phyloP scores from a whole-genome alignment of 805 yeast genomes.

The Kodamaea sagamina region DNA sequence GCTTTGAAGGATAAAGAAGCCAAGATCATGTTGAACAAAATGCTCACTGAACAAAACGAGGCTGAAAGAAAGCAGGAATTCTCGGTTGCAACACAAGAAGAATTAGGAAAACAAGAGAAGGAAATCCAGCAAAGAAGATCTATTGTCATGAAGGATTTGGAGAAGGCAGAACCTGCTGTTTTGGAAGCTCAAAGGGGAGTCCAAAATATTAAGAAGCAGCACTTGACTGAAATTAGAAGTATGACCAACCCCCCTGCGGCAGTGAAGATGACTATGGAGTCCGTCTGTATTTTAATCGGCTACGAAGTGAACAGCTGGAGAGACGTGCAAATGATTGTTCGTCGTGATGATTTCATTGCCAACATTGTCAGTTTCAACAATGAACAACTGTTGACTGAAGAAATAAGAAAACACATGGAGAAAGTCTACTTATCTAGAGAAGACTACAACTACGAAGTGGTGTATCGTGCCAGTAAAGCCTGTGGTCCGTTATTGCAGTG shows the following conservation, averaged over 20 bases:
- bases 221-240: slow-evolving; percentile 83
- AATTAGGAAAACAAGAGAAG: slow-evolving; percentile 65
- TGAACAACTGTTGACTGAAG: slow-evolving; percentile 54
- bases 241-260: slow-evolving; percentile 91
- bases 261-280: slow-evolving; percentile 80
- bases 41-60: slow-evolving; percentile 85
- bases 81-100: slow-evolving; percentile 70
- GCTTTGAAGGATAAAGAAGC: slow-evolving; percentile 67
- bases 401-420: slow-evolving; percentile 59
- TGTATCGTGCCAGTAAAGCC: slow-evolving; percentile 88
- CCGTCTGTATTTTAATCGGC: slow-evolving; percentile 83
- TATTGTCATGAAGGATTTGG: slow-evolving; percentile 63
- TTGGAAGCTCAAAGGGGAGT: slow-evolving; percentile 85
- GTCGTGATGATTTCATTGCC: slow-evolving; percentile 85
- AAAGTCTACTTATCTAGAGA: slow-evolving; percentile 58
- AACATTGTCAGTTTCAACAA: slow-evolving; percentile 76
- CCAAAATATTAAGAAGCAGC: slow-evolving; percentile 89
- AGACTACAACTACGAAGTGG: slow-evolving; percentile 69
- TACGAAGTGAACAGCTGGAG: slow-evolving; percentile 70
- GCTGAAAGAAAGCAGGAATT: slow-evolving; percentile 90
- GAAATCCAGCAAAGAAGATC: slow-evolving; percentile 56
- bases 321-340: slow-evolving; percentile 75
- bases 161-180: slow-evolving; percentile 80
- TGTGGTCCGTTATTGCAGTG: slow-evolving; percentile 90
- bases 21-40: slow-evolving; percentile 63